A percentile compares a stretch with the other conserved stretches of the same genome.
Evolutionary conservation across 2,329 filamentous ascomycete species (phyloP).

Genomic region (Juglanconis oblonga): DNA sequence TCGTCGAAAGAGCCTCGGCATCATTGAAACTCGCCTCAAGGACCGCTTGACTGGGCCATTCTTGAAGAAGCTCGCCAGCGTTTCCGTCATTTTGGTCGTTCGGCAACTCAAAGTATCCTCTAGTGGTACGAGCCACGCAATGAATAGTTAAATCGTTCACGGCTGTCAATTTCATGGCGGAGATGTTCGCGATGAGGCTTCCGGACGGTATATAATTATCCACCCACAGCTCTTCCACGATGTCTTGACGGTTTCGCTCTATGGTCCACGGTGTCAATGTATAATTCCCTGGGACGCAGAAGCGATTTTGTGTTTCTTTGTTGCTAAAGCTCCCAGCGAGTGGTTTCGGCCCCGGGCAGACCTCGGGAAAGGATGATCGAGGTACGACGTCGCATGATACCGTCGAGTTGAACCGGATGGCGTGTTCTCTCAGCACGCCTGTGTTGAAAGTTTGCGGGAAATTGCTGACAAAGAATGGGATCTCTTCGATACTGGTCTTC

Average conservation of each 20-base stretch:
- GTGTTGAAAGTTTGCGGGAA: slow-evolving; percentile 5
- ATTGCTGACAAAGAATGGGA: slow-evolving; percentile 4
- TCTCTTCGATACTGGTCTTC: background rate
- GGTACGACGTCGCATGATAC: background rate
- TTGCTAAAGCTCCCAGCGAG: background rate
- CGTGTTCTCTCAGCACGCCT: slow-evolving; percentile 1
- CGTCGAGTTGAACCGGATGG: slow-evolving; percentile 3
- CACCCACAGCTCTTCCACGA: slow-evolving; percentile 4
- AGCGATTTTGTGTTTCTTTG: background rate
- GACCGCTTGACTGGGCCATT: slow-evolving; percentile 5
- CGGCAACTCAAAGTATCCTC: slow-evolving; percentile 7
- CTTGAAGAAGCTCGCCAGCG: background rate
- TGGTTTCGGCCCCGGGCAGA: background rate
- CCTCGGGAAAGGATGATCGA: background rate
- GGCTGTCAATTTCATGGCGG: background rate
- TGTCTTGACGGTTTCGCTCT: background rate
- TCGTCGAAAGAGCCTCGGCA: background rate
- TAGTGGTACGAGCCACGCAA: background rate
- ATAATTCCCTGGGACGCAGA: slow-evolving; percentile 3
- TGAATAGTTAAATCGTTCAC: slow-evolving; percentile 3
- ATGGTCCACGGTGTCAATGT: background rate
- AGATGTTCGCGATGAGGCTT: background rate
- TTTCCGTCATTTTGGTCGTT: background rate
- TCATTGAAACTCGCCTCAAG: slow-evolving; percentile 1
- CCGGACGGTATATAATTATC: slow-evolving; percentile 7